These are phyloP conservation scores for Fusarium concolor DNA, from an alignment of 2,329 filamentous ascomycete genomes.

Conservation along the genomic window DNA sequence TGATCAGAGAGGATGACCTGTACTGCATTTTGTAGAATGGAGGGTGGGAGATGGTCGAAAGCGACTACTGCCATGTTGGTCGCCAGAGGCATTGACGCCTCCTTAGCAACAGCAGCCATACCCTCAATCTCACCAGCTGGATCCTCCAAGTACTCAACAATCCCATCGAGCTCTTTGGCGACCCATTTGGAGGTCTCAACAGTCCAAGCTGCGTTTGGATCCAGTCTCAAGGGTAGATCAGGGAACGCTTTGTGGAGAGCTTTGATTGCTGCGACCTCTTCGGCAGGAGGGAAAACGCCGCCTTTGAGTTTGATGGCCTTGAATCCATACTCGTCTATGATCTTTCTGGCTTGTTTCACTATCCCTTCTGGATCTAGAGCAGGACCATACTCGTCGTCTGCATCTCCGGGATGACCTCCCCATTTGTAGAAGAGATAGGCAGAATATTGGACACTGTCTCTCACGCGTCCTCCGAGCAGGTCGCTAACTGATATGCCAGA, in stretches of 20 bases:
- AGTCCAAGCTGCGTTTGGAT: constrained; percentile 55
- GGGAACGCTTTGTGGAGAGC: constrained; percentile 54
- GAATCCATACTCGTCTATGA: constrained; percentile 57
- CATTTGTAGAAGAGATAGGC: constrained; percentile 60
- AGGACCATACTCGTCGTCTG: constrained; percentile 55
- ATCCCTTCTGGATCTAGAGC: constrained; percentile 52
- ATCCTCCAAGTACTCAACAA: constrained; percentile 56
- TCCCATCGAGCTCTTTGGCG: constrained; percentile 52
- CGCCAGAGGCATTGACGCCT: constrained; percentile 56
- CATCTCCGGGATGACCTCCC: constrained; percentile 54
- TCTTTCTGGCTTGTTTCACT: constrained; percentile 52
- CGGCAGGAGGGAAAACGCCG: constrained; percentile 54
- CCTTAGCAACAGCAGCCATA: constrained; percentile 57
- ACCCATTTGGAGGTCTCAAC: constrained; percentile 55
- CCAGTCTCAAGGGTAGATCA: constrained; percentile 50
- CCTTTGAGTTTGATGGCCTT: constrained; percentile 58
- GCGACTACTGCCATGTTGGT: constrained; percentile 59
- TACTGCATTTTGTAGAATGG: constrained; percentile 54
- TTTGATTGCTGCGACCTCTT: constrained; percentile 56
- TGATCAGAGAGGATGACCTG: constrained; percentile 57
- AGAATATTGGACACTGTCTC: constrained; percentile 56
- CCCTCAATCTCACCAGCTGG: constrained; percentile 56
- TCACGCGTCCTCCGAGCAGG: constrained; percentile 54
- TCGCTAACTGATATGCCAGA: constrained; percentile 54
- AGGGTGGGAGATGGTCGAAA: constrained; percentile 54